Evolutionary conservation across 306 rosid genomes (phyloP).

Genomic region (Rosa multiflora): DNA sequence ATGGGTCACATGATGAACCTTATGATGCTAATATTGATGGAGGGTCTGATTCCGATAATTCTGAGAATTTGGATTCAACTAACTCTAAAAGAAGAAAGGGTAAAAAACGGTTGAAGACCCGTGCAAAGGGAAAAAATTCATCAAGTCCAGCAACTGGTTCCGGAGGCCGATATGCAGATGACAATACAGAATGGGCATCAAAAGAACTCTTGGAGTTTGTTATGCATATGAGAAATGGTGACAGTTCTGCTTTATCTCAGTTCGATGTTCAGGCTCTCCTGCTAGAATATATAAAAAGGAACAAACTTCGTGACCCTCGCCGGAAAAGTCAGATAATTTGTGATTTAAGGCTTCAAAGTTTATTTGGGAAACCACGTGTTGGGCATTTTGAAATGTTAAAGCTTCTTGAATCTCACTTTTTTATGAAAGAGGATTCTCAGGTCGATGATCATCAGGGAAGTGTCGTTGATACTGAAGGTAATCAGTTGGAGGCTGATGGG

Average conservation of each 20-base stretch:
- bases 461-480: constrained; percentile 80
- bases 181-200: constrained; percentile 75
- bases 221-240: constrained; percentile 93
- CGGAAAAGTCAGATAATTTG: constrained; percentile 92
- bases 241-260: constrained; percentile 74
- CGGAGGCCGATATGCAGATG: constrained; percentile 47
- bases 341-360: constrained; percentile 80
- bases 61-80: constrained; percentile 54
- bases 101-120: constrained; percentile 62
- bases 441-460: constrained; percentile 81
- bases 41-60: constrained; percentile 71
- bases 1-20: constrained; percentile 72
- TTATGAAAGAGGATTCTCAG: constrained; percentile 75
- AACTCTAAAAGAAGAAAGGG: constrained; percentile 63
- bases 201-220: constrained; percentile 97
- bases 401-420: constrained; percentile 96
- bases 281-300: constrained; percentile 91
- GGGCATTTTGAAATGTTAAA: constrained; percentile 99
- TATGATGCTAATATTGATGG: constrained; percentile 63
- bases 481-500: constrained; percentile 83
- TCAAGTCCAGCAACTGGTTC: constrained; percentile 30
- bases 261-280: constrained; percentile 98
- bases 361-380: constrained; percentile 97
- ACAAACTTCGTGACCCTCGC: constrained; percentile 95
- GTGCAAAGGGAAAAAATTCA: constrained; percentile 46